Evolutionary conservation across 2,329 filamentous ascomycete species (phyloP), one percentile per base, ranked within the genome.

Genomic region (Capronia americana): DNA sequence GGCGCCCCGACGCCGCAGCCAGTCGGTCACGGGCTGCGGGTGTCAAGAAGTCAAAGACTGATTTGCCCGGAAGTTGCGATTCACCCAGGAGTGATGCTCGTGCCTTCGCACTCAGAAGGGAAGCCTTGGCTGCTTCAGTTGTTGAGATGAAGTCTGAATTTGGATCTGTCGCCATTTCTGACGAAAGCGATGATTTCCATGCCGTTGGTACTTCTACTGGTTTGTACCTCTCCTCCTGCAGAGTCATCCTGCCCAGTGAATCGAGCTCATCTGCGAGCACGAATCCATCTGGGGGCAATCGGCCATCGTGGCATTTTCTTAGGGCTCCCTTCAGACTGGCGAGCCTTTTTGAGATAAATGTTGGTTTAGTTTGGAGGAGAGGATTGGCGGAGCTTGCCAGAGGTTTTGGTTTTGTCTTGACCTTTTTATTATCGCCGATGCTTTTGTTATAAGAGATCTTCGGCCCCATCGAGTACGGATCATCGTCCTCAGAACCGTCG

Each of bases 401-500:
- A 3, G 76, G 54, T 65, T 83, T 83, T 50, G 70, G 41, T 65
- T 86, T 87, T 74, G 90, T 88, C 73, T 86, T 91, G 76, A 92
- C 93, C 76, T 90, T 90, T 77, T 92, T 96, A 69, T 93, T 90
- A 0, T 89, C 90, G 20, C 92, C 93, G 66, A 97, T 87, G 4
- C 90, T 85, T 48, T 89, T 87, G 73, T 92, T 96, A 78, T 96
- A 97, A 12, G 90, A 92, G 76, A 97, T 96, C 71, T 88, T 90
- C 0, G 95, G 95, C 0, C 94, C 94, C 61, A 98, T 89, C 65
- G 94, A 91, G 75, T 97, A 98, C 0, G 92, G 91, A 74, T 97
- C 93, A 73, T 98, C 95, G 54, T 97, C 93, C 71, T 98, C 95
- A 4, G 94, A 97, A 11, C 93, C 93, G 23, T 90, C 95, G 71